A percentile compares a stretch with the other conserved stretches of the same genome.
Conservation (phyloP, 305 asterid genomes). For the Fraxinus nigra region DNA sequence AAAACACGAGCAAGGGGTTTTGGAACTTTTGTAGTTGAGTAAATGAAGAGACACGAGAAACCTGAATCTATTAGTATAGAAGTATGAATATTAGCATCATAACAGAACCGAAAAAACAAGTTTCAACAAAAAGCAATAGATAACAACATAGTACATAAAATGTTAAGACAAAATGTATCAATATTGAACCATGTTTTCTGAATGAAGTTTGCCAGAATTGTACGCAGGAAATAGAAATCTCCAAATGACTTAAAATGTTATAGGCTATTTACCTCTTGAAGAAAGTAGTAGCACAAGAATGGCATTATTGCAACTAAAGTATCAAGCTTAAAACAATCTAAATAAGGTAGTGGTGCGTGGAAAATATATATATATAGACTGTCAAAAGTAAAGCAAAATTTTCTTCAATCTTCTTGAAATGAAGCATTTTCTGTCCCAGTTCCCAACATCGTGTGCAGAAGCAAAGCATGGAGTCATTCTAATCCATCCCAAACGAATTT, state of each 20-base stretch:
- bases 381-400: not conserved
- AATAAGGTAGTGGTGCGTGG: not conserved
- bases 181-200: not conserved
- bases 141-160: not conserved
- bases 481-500: not conserved
- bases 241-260: not conserved
- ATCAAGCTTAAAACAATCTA: not conserved
- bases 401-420: not conserved
- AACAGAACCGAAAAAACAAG: not conserved
- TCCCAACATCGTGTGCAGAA: not conserved
- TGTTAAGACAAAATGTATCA: not conserved
- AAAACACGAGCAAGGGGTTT: not conserved
- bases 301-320: conserved; percentile 9
- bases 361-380: not conserved
- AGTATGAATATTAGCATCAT: not conserved
- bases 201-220: not conserved
- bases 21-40: not conserved
- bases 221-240: not conserved
- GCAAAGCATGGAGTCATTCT: not conserved
- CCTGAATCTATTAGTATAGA: not conserved
- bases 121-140: not conserved
- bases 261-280: not conserved
- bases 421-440: not conserved
- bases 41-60: not conserved
- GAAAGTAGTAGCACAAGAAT: not conserved